Evolutionary conservation across 1,284 basidiomycete species (phyloP).

Genomic region (Coniferiporia weirii): DNA sequence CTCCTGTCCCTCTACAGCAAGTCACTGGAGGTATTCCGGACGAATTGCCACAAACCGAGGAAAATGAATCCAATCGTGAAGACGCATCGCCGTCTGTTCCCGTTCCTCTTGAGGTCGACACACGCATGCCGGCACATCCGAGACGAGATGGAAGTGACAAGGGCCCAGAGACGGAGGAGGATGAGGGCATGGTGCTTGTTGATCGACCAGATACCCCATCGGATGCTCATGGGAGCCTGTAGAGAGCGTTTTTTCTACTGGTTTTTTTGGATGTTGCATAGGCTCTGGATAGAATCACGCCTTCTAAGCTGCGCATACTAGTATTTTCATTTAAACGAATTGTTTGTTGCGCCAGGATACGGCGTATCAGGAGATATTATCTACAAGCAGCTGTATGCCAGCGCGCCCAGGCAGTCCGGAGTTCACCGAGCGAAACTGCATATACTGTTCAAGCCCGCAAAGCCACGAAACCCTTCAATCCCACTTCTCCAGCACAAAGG

Average conservation of each 20-base stretch:
- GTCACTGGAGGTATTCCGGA: slow-evolving; percentile 1
- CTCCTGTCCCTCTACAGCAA: slow-evolving; percentile 4
- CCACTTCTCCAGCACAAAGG: background rate
- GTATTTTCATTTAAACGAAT: background rate
- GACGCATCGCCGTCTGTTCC: slow-evolving; percentile 13
- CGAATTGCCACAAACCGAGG: slow-evolving; percentile 17
- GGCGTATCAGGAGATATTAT: background rate
- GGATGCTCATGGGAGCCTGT: background rate
- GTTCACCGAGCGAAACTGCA: too few relatives aligned
- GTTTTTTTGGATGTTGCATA: background rate
- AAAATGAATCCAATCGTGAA: slow-evolving; percentile 15
- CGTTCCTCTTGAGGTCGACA: slow-evolving; percentile 12
- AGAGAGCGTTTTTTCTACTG: background rate
- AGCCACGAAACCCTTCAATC: background rate
- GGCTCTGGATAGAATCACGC: too few relatives aligned
- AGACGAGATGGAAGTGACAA: slow-evolving; percentile 46
- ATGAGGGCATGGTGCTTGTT: slow-evolving; percentile 74
- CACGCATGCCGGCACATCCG: background rate
- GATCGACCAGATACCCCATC: slow-evolving; percentile 42
- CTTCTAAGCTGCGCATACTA: too few relatives aligned
- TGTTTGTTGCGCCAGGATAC: too few relatives aligned
- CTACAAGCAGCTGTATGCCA: background rate
- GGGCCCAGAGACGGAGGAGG: slow-evolving; percentile 68
- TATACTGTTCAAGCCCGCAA: background rate
- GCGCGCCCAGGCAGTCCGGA: too few relatives aligned